These are phyloP conservation scores for Poa pratensis DNA, from an alignment of 176 grass and related monocot species.

Conservation along the genomic window DNA sequence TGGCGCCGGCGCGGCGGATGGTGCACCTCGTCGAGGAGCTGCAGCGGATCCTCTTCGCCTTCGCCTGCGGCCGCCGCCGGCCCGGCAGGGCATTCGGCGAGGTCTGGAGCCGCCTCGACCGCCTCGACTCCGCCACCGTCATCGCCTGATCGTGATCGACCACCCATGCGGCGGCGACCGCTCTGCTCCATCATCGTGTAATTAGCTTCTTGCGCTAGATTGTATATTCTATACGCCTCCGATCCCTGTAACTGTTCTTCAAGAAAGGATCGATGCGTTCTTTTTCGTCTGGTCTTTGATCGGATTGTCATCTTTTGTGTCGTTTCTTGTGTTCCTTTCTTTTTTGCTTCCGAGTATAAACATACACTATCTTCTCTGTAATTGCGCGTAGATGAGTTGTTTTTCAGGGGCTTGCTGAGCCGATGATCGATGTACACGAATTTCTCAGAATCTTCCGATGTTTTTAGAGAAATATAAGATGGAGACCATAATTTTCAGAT, in stretches of 20 bases:
- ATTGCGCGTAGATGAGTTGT: not conserved
- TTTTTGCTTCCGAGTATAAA: too few species aligned
- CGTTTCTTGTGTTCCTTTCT: not conserved
- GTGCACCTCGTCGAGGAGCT: slow-evolving; percentile 61
- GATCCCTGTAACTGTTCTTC: not conserved
- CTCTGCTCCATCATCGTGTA: not conserved
- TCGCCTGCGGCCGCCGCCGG: slow-evolving; percentile 29
- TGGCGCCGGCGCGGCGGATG: slow-evolving; percentile 62
- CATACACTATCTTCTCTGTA: not conserved
- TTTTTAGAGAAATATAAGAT: not conserved
- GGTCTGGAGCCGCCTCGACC: slow-evolving; percentile 59
- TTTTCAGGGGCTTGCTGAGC: not conserved
- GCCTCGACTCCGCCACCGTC: slow-evolving; percentile 64
- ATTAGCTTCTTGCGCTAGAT: not conserved
- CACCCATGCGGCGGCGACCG: not conserved
- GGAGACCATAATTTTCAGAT: not conserved
- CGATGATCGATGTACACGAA: not conserved
- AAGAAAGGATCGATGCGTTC: not conserved
- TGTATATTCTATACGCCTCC: not conserved
- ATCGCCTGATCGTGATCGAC: slow-evolving; percentile 44
- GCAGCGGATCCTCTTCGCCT: slow-evolving; percentile 55
- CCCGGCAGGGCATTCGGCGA: not conserved
- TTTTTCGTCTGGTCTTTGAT: not conserved
- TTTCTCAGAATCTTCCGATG: not conserved
- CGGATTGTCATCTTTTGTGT: not conserved